A percentile compares a stretch with the other conserved stretches of the same genome.
Conservation (phyloP, 768 basidiomycete genomes). For the Kwoniella sp. region DNA sequence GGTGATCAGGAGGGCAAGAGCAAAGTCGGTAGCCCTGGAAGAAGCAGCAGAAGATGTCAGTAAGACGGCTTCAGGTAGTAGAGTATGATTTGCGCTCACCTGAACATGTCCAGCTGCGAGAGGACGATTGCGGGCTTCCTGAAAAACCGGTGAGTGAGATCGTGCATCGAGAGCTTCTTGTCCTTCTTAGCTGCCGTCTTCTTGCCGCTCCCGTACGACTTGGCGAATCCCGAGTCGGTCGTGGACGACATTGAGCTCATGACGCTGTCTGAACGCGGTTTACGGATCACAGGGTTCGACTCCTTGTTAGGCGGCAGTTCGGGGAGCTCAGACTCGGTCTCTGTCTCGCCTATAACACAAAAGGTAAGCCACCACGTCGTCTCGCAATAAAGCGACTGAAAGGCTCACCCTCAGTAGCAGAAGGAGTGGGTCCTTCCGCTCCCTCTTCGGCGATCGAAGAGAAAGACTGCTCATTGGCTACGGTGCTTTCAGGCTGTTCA, state of each 20-base stretch:
- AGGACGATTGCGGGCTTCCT: conserved; percentile 80
- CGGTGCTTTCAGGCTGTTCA: conserved; percentile 2
- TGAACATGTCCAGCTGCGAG: conserved; percentile 77
- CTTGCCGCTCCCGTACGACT: conserved; percentile 10
- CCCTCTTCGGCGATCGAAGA: conserved; percentile 17
- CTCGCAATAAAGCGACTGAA: not conserved
- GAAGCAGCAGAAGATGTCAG: conserved; percentile 6
- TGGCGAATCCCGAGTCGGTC: conserved; percentile 17
- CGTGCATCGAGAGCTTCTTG: conserved; percentile 70
- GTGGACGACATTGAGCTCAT: conserved; percentile 26
- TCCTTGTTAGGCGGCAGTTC: conserved; percentile 33
- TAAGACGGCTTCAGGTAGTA: not conserved
- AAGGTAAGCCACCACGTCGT: not conserved
- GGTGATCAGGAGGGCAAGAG: conserved; percentile 71
- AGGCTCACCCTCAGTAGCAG: conserved; percentile 52
- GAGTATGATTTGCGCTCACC: conserved; percentile 70
- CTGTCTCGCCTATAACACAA: conserved; percentile 45
- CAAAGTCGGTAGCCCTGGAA: conserved; percentile 77
- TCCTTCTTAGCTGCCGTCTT: conserved; percentile 37
- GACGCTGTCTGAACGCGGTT: conserved; percentile 40
- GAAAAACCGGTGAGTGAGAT: conserved; percentile 87
- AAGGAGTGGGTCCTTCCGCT: conserved; percentile 40
- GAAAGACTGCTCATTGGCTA: conserved; percentile 18
- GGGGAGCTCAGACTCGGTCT: conserved; percentile 46
- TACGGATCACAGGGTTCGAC: conserved; percentile 17